Conservation (phyloP, 1,284 basidiomycete genomes). For the Mycena citricolor region DNA sequence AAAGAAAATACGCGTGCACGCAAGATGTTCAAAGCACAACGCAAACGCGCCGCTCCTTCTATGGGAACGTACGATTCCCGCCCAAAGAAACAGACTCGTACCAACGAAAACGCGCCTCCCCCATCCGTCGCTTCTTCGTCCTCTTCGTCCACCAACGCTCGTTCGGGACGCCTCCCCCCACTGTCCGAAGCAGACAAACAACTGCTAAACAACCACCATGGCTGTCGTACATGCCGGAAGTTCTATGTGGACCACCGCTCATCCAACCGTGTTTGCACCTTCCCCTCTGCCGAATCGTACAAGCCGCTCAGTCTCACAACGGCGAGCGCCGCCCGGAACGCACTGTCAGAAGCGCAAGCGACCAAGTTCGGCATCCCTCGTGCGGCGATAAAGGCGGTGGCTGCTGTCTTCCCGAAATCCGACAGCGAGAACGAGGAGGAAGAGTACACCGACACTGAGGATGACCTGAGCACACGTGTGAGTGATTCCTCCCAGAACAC, state of each 20-base stretch:
- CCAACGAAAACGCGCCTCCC: not conserved
- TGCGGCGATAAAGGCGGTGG: not conserved
- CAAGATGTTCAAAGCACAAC: too few relatives aligned
- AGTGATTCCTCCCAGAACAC: too few relatives aligned
- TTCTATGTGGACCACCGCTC: conserved; percentile 3
- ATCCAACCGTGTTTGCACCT: not conserved
- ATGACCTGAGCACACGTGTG: not conserved
- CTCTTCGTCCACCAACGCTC: not conserved
- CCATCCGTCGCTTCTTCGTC: not conserved
- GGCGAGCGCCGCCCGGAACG: not conserved
- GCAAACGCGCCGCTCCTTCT: too few relatives aligned
- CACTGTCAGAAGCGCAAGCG: not conserved
- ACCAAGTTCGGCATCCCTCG: not conserved
- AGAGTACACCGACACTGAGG: not conserved
- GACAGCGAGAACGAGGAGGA: not conserved
- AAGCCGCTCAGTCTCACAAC: not conserved
- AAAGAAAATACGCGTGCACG: too few relatives aligned
- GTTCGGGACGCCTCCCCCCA: not conserved
- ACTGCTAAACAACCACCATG: not conserved
- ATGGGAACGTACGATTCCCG: too few relatives aligned
- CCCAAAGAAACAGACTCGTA: not conserved
- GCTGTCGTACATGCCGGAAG: conserved; percentile 4
- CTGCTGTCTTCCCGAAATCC: conserved; percentile 1
- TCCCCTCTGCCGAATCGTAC: not conserved
- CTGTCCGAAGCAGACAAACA: not conserved